Evolutionary conservation across 78 protist genomes (phyloP), one percentile per base, ranked within the genome.

Genomic region (Parvularia atlantis): DNA sequence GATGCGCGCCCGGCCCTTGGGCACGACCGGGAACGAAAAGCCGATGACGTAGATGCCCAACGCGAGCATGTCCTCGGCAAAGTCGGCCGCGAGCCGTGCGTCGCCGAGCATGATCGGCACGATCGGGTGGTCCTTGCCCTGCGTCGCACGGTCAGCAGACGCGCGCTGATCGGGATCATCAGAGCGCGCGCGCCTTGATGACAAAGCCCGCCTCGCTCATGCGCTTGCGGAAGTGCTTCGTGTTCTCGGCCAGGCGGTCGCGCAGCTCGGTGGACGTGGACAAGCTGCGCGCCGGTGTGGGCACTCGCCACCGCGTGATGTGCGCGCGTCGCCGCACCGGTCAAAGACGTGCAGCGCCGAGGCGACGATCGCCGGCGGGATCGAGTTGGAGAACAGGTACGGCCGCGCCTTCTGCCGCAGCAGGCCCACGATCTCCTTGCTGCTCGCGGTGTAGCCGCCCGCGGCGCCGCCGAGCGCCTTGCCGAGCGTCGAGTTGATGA

Each of bases 391-490:
- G 80, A 89, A 89, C 20, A 89, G 66, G 73, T 89, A 89, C 39
- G 93, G 91, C 30, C 93, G 77, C 0, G 81, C 11, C 28, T 46
- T 17, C 56, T 89, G 84, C 40, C 93, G 50, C 35, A 84, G 83
- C 43, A 89, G 16, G 4, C 46, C 88, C 20, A 89, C 66, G 17
- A 88, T 1, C 33, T 44, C 84, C 28, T 16, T 2, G 19, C n/a
- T 3, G n/a, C 82, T 89, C 26, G 83, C 31, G n/a, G 93, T 88
- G 81, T 79, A 88, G 26, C 91, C 68, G 0, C 91, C 91, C 3
- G 80, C 0, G 9, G 84, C 87, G 36, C 91, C 91, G 6, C 91
- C 91, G 20, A 85, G n/a, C 14, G 91, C 89, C 69, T 88, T 85
- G 30, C 90, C 89, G 37, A 88, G 80, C 6, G 92, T 88, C 31